Evolutionary conservation across 176 grass and related monocot genomes (phyloP).

Genomic region (Aegilops longissima): DNA sequence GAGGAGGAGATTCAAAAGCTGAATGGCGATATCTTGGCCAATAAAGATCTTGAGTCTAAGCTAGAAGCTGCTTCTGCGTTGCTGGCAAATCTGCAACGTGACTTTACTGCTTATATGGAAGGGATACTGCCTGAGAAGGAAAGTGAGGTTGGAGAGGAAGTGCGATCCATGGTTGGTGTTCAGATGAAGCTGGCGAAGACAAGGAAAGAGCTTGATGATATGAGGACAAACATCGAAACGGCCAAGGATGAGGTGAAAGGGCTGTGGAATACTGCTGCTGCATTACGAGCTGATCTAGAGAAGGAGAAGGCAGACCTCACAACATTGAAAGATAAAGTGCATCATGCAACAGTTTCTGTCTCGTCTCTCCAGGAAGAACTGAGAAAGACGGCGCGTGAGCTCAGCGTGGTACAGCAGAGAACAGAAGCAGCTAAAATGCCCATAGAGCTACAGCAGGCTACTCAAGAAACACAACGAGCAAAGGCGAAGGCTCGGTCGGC

Average conservation of each 20-base stretch:
- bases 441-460: conserved; percentile 44
- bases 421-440: conserved; percentile 42
- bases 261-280: conserved; percentile 53
- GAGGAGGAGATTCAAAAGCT: conserved; percentile 53
- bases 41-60: conserved; percentile 54
- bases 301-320: conserved; percentile 44
- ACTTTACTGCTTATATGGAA: conserved; percentile 48
- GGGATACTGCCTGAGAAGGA: conserved; percentile 8
- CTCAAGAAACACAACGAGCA: conserved; percentile 42
- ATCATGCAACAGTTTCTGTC: conserved; percentile 21
- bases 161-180: not conserved
- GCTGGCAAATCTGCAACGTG: conserved; percentile 45
- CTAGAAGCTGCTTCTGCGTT: conserved; percentile 42
- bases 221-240: conserved; percentile 52
- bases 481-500: conserved; percentile 40
- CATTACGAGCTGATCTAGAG: conserved; percentile 58
- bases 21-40: conserved; percentile 27
- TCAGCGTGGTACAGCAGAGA: conserved; percentile 37
- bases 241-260: conserved; percentile 58
- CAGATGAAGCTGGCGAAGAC: conserved; percentile 6
- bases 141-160: not conserved
- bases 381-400: conserved; percentile 30
- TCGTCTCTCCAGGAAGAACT: conserved; percentile 60
- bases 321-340: conserved; percentile 49
- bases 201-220: conserved; percentile 60